Conservation (phyloP, 768 basidiomycete genomes). For the Suillus subluteus region DNA sequence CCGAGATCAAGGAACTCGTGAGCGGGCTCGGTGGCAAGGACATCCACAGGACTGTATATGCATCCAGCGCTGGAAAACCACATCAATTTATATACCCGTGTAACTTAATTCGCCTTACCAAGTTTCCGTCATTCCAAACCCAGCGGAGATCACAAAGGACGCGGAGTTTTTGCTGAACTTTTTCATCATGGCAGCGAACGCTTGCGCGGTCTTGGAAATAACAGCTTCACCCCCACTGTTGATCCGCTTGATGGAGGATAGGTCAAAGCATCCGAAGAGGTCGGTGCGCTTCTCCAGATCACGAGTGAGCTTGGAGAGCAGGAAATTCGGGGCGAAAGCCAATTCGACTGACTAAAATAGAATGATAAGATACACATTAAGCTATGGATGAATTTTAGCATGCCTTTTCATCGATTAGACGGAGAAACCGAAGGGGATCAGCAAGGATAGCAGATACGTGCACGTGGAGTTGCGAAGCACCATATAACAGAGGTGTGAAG, state of each 20-base stretch:
- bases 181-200: slow-evolving; percentile 38
- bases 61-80: slow-evolving; percentile 36
- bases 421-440: slow-evolving; percentile 26
- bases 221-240: slow-evolving; percentile 49
- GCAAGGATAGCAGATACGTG: slow-evolving; percentile 29
- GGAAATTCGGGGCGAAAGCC: slow-evolving; percentile 46
- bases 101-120: slow-evolving; percentile 24
- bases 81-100: background rate
- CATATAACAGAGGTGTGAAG: slow-evolving; percentile 38
- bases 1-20: slow-evolving; percentile 45
- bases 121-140: slow-evolving; percentile 50
- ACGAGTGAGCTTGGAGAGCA: slow-evolving; percentile 41
- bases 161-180: slow-evolving; percentile 23
- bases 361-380: slow-evolving; percentile 12
- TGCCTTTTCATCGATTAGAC: slow-evolving; percentile 41
- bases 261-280: slow-evolving; percentile 33
- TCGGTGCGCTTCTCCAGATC: slow-evolving; percentile 32
- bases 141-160: slow-evolving; percentile 26
- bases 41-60: slow-evolving; percentile 39
- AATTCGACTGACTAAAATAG: slow-evolving; percentile 31
- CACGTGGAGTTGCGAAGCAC: slow-evolving; percentile 29
- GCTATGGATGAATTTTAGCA: slow-evolving; percentile 24
- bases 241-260: slow-evolving; percentile 37
- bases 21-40: slow-evolving; percentile 17
- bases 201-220: slow-evolving; percentile 41